These are phyloP conservation scores for Telopea speciosissima DNA, from an alignment of 177 flowering plant species.

Conservation along the genomic window DNA sequence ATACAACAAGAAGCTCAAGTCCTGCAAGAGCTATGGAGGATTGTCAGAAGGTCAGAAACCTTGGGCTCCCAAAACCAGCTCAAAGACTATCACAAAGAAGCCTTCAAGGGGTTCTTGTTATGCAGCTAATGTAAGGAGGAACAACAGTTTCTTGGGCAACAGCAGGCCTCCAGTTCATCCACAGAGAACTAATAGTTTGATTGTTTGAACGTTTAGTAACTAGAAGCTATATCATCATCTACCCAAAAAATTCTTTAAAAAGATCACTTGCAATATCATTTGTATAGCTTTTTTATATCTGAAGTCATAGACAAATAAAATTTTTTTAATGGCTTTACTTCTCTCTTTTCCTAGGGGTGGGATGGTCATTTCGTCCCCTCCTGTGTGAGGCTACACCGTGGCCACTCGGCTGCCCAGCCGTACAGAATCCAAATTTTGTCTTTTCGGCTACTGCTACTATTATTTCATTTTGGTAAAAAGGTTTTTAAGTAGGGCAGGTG, in stretches of 20 bases:
- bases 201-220: slow-evolving; percentile 14
- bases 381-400: no score
- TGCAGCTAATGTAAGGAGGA: slow-evolving; percentile 21
- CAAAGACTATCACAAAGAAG: slow-evolving; percentile 30
- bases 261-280: not conserved
- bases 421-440: no score
- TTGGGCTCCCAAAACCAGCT: slow-evolving; percentile 7
- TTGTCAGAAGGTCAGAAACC: slow-evolving; percentile 5
- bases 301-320: not conserved
- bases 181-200: slow-evolving; percentile 20
- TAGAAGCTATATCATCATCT: not conserved
- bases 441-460: no score
- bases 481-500: no score
- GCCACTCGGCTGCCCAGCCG: no score
- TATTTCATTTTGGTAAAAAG: no score
- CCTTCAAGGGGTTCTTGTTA: slow-evolving; percentile 21
- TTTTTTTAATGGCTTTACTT: no score
- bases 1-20: slow-evolving; percentile 39
- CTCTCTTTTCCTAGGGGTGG: no score
- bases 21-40: slow-evolving; percentile 35
- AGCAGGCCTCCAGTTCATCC: slow-evolving; percentile 25
- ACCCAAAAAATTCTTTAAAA: no score
- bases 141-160: slow-evolving; percentile 15
- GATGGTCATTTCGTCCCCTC: no score
- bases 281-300: not conserved